Evolutionary conservation across 768 basidiomycete species (phyloP), one percentile per base, ranked within the genome.

Genomic region (Russula olivacea): DNA sequence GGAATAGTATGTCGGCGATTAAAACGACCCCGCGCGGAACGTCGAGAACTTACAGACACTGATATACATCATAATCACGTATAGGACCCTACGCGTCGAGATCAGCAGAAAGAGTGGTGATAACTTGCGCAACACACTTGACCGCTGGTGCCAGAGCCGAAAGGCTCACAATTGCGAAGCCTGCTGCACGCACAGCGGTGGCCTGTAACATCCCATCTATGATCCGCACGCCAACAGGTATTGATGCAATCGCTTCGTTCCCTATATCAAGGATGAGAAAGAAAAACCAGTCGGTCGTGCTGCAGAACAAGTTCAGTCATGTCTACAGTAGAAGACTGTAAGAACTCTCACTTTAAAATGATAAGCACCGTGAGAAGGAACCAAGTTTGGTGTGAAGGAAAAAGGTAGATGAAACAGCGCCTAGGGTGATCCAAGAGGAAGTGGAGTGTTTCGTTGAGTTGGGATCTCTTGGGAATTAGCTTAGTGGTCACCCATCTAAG

Each of bases 341-440:
- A 25, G 40, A 25, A 36, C 41, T 54, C 85, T 56, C 69, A 93
- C 93, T 84, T 92, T 40, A 96, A 75, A 0, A 76, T 66, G 4
- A 89, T 41, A 25, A 97, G 78, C 25, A 95, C 72, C 1, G 82
- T 81, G 1, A 92, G 65, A 6, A 97, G 82, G 68, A 96, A 90
- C 91, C 93, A 93, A 3, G 94, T 97, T 71, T 97, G 94, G 69
- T 94, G 91, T 0, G 92, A 86, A 0, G 93, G 93, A 68, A 96
- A 96, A 10, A 96, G 80, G 72, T 93, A 91, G 12, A 93, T 83
- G 70, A 89, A 95, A 73, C 93, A 96, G 65, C 91, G 84, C 12
- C 96, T 84, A 14, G 96, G 96, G 71, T 98, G 96, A 69, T 98
- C 93, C 10, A 99, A 81, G 9, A 99, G 82, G 72, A 98, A 99